Evolutionary conservation across 192 early-diverging fungal genomes (phyloP).

Genomic region (Coemansia sp.): DNA sequence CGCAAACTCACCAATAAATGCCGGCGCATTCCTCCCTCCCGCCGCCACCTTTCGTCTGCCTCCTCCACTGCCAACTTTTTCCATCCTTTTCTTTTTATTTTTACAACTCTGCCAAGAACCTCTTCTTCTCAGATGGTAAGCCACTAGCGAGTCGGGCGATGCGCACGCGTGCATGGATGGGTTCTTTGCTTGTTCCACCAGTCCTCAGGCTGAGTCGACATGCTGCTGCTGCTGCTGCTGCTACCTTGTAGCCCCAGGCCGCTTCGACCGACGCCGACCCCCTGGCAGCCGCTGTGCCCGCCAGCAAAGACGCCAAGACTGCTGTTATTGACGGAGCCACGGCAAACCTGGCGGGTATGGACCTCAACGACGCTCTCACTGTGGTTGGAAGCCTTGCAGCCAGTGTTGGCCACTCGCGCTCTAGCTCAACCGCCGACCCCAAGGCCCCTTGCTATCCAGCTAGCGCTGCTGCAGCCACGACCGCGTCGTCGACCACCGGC

Average conservation of each 20-base stretch:
- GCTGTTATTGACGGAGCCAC: background rate
- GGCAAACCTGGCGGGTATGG: background rate
- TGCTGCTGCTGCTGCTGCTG: background rate
- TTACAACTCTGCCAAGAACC: background rate
- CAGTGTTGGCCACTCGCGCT: conserved; percentile 11
- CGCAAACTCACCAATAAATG: background rate
- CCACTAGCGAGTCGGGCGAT: background rate
- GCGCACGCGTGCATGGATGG: background rate
- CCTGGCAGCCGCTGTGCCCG: background rate
- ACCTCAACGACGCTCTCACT: background rate
- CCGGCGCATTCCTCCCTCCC: background rate
- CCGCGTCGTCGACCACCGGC: background rate
- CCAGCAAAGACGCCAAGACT: conserved; percentile 1
- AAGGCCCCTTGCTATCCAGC: background rate
- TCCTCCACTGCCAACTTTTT: background rate
- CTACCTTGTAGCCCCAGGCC: background rate
- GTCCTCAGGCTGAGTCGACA: no score
- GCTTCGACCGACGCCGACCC: background rate
- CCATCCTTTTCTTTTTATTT: background rate
- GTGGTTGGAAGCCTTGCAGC: conserved; percentile 2
- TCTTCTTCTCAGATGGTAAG: conserved; percentile 6
- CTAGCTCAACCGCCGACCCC: background rate
- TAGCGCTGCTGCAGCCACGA: background rate
- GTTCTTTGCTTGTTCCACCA: no score
- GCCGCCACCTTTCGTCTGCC: background rate